Evolutionary conservation across 805 yeast genomes (phyloP), one percentile per base, ranked within the genome.

Genomic region (Yamadazyma phyllophila): DNA sequence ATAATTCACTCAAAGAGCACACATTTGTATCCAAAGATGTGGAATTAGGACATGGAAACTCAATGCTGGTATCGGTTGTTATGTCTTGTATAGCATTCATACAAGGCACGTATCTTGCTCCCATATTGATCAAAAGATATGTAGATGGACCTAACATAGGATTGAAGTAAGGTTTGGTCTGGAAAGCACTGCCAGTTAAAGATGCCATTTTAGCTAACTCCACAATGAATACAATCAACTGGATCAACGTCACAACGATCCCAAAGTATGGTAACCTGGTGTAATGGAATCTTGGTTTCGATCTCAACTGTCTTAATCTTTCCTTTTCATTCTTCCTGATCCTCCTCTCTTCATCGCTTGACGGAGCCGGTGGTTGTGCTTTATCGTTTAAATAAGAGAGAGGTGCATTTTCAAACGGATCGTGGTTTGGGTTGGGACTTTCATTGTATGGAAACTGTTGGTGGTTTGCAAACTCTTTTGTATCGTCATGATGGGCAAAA

Each of bases 111-210:
- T 82, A 85, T 26, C 90, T 61, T 2, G 88, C 83, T 1, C 91
- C 91, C 76, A 82, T 76, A 53, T 81, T 77, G 46, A 85, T 82
- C 56, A 80, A 73, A 1, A 83, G 67, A 54, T 82, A 82, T 0
- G 83, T 65, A 2, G 88, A 82, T 10, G 91, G 91, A 1, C 91
- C 91, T 24, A 85, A 59, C 90, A 85, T 84, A 5, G 90, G 91
- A 58, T 85, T 85, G 67, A 85, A 82, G 49, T 80, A 77, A 4
- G 91, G 91, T 53, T 81, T 62, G 0, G 87, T 81, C 57, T 81
- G 88, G 48, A 85, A 74, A 3, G 84, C 80, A 12, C 77, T 71
- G 2, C 88, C 87, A 0, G 90, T 84, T 36, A 78, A 66, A 5
- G 59, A 54, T 5, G 80, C 75, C 86, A 81, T 80, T 45, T 65